phyloP scores from a whole-genome alignment of 768 basidiomycete species.

The Hortiboletus flavorubellus region DNA sequence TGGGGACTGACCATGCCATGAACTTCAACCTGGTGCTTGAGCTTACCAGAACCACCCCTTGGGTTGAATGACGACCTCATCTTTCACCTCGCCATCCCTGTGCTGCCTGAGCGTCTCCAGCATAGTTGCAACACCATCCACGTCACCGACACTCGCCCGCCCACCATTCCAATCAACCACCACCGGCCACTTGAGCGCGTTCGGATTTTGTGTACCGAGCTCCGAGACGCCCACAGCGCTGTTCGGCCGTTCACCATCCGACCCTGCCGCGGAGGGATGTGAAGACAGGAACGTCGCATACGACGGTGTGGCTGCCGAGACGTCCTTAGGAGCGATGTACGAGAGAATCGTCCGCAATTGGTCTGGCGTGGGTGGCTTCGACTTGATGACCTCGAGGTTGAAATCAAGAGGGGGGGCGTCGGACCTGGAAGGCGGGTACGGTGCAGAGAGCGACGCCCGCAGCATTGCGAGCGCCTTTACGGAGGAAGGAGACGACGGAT shows the following conservation, averaged over 20 bases:
- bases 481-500: conserved; percentile 63
- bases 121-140: conserved; percentile 65
- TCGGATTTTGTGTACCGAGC: conserved; percentile 54
- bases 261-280: conserved; percentile 47
- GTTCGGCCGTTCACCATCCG: conserved; percentile 37
- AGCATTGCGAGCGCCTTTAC: conserved; percentile 57
- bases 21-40: not conserved
- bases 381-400: conserved; percentile 69
- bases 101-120: conserved; percentile 62
- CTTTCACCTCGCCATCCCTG: conserved; percentile 62
- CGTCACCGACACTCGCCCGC: conserved; percentile 59
- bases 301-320: conserved; percentile 29
- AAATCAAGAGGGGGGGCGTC: conserved; percentile 56
- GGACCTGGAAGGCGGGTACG: conserved; percentile 56
- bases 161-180: conserved; percentile 77
- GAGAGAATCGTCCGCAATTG: conserved; percentile 66
- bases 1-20: not conserved
- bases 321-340: conserved; percentile 41
- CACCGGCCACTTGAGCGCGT: conserved; percentile 71
- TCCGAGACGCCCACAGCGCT: conserved; percentile 44
- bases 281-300: conserved; percentile 52
- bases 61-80: conserved; percentile 39
- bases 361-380: conserved; percentile 58
- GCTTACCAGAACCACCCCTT: conserved; percentile 54
- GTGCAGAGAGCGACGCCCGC: conserved; percentile 51